Percentiles rank a stretch among this genome's conserved stretches.
Evolutionary conservation across 768 basidiomycete genomes (phyloP).

Genomic region (Termitomyces bulborhizus): DNA sequence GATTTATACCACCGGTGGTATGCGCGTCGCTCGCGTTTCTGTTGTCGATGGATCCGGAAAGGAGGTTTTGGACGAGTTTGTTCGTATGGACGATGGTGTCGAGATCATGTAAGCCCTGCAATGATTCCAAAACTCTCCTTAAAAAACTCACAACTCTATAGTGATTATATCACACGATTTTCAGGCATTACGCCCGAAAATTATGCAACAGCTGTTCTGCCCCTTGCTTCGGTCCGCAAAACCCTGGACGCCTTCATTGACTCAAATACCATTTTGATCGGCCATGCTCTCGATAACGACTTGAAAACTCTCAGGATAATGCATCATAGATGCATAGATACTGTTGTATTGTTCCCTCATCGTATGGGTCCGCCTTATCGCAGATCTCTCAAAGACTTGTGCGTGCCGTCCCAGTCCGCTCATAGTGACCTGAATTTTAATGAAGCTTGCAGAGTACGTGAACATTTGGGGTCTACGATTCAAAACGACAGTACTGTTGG

Average conservation of each 20-base stretch:
- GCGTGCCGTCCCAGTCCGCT: slow-evolving; percentile 10
- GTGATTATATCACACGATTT: slow-evolving; percentile 91
- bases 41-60: slow-evolving; percentile 74
- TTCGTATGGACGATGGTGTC: slow-evolving; percentile 77
- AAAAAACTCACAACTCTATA: slow-evolving; percentile 19
- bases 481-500: slow-evolving; percentile 76
- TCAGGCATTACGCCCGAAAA: slow-evolving; percentile 68
- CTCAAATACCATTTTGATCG: slow-evolving; percentile 80
- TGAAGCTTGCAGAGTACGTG: slow-evolving; percentile 56
- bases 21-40: slow-evolving; percentile 87
- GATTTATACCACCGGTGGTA: slow-evolving; percentile 91
- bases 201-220: slow-evolving; percentile 55
- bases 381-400: slow-evolving; percentile 80
- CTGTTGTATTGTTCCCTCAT: slow-evolving; percentile 84
- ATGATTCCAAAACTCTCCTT: slow-evolving; percentile 7
- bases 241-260: slow-evolving; percentile 70
- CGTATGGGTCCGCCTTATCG: slow-evolving; percentile 66
- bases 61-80: slow-evolving; percentile 75
- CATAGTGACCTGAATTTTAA: background rate
- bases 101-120: slow-evolving; percentile 71
- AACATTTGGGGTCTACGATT: slow-evolving; percentile 75
- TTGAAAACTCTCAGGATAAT: slow-evolving; percentile 84
- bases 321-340: slow-evolving; percentile 84
- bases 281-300: slow-evolving; percentile 92
- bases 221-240: slow-evolving; percentile 59